Evolutionary conservation across 495 filamentous ascomycete species (phyloP).

Genomic region (Penicillium cosmopolitanum): DNA sequence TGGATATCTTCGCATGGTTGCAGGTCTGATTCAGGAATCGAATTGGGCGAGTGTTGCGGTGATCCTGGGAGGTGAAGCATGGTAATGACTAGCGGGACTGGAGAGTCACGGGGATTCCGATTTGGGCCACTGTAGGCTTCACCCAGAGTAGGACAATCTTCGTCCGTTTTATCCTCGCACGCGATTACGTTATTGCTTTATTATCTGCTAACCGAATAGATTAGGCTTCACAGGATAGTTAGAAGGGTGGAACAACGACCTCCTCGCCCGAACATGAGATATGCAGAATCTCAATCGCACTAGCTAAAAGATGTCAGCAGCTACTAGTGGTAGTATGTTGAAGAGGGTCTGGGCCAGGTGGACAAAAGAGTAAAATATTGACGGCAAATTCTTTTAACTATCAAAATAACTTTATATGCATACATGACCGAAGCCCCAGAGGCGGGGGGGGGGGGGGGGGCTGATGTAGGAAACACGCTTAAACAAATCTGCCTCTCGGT

Average conservation of each 20-base stretch:
- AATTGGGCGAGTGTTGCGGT: neutral
- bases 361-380: neutral
- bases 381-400: constrained; percentile 12
- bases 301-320: too few relatives aligned
- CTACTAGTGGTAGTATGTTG: too few relatives aligned
- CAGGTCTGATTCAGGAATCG: neutral
- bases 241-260: too few relatives aligned
- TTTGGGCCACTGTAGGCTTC: neutral
- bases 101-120: constrained; percentile 15
- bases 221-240: too few relatives aligned
- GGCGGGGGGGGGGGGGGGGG: too few relatives aligned
- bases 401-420: constrained; percentile 34
- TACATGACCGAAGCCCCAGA: constrained; percentile 26
- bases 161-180: neutral
- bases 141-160: neutral
- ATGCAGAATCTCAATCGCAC: too few relatives aligned
- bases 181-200: too few relatives aligned
- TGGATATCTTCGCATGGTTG: constrained; percentile 19
- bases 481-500: constrained; percentile 12
- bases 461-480: constrained; percentile 14
- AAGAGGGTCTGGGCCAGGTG: neutral
- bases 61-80: neutral
- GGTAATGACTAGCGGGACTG: neutral
- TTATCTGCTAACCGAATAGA: too few relatives aligned
- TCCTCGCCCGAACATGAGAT: too few relatives aligned